phyloP scores from a whole-genome alignment of 108 stramenopile genomes.

The Nannochloropsis oceanica region DNA sequence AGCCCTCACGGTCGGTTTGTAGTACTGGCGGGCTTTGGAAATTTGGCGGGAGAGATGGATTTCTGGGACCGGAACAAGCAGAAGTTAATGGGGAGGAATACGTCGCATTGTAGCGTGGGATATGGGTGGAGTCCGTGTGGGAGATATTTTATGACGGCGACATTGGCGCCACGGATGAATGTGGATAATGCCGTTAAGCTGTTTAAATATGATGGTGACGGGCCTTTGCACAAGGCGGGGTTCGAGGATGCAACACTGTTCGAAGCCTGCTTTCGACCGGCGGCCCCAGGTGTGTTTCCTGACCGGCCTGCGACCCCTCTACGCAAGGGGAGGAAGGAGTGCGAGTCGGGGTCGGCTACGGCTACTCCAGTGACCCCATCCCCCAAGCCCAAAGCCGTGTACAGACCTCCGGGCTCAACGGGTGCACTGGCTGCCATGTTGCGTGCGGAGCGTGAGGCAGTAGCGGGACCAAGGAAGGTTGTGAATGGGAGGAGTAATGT shows the following conservation, averaged over 20 bases:
- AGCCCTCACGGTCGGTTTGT: conserved; percentile 80
- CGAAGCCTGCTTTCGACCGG: neutral
- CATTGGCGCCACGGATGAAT: conserved; percentile 91
- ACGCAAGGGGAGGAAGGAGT: neutral
- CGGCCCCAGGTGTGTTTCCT: neutral
- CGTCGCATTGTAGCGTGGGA: conserved; percentile 52
- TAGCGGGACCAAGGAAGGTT: neutral
- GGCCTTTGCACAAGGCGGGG: conserved; percentile 6
- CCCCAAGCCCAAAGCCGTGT: neutral
- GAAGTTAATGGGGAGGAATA: conserved; percentile 44
- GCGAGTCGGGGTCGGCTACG: neutral
- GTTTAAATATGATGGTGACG: conserved; percentile 37
- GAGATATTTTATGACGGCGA: conserved; percentile 66
- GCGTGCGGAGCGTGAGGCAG: conserved; percentile 14
- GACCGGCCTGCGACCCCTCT: neutral
- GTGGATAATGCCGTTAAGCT: conserved; percentile 79
- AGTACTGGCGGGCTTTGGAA: conserved; percentile 43
- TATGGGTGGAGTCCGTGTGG: conserved; percentile 86
- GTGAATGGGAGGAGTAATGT: neutral
- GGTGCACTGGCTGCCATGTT: conserved; percentile 12
- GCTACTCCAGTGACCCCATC: neutral
- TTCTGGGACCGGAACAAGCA: conserved; percentile 88
- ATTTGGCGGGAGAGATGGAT: conserved; percentile 59
- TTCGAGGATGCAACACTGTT: neutral
- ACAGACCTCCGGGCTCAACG: neutral